Conservation (phyloP, 1,139 yeast species). For the Taphrina sp. region DNA sequence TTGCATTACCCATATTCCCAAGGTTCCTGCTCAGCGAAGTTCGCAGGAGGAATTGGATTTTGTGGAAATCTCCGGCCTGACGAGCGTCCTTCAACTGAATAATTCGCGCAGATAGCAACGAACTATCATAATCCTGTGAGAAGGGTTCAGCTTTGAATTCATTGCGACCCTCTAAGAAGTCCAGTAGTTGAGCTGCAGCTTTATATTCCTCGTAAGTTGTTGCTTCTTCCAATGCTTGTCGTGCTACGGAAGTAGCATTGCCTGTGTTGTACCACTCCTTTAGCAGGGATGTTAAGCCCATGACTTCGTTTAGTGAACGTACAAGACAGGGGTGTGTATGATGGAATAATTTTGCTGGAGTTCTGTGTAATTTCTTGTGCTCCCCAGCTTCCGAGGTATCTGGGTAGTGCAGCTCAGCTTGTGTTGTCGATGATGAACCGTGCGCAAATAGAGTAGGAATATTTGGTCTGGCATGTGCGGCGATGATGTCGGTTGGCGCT, state of each 20-base stretch:
- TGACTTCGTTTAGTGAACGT: no score
- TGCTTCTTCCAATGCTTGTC: slow-evolving; percentile 17
- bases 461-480: no score
- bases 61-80: slow-evolving; percentile 54
- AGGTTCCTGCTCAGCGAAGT: slow-evolving; percentile 82
- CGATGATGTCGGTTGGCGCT: no score
- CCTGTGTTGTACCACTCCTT: slow-evolving; percentile 3
- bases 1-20: slow-evolving; percentile 83
- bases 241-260: slow-evolving; percentile 2
- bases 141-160: slow-evolving; percentile 68
- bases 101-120: slow-evolving; percentile 56
- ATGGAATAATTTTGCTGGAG: no score
- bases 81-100: slow-evolving; percentile 64
- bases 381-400: no score
- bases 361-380: no score
- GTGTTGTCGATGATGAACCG: no score
- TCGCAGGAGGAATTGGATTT: slow-evolving; percentile 68
- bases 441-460: no score
- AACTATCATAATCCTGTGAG: slow-evolving; percentile 68
- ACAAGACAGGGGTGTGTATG: no score
- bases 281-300: slow-evolving; percentile 3
- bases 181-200: slow-evolving; percentile 17
- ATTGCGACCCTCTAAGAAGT: slow-evolving; percentile 41
- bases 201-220: slow-evolving; percentile 23
- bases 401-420: no score